A percentile compares a stretch with the other conserved stretches of the same genome.
Conservation (phyloP, 2,329 filamentous ascomycete species). For the Esteya vermicola region DNA sequence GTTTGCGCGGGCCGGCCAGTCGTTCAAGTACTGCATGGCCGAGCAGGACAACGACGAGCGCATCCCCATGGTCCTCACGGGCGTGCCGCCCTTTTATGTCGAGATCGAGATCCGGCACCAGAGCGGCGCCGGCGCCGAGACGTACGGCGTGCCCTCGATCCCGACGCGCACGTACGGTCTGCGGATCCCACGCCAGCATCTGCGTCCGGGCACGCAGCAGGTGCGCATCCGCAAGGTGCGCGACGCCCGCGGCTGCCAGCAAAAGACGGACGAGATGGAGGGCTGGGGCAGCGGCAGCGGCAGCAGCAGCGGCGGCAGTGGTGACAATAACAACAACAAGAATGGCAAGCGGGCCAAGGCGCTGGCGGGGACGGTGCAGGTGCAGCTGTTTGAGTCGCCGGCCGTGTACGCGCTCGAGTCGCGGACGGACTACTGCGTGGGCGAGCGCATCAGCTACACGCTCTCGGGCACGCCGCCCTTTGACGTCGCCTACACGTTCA, state of each 20-base stretch:
- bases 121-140: conserved; percentile 57
- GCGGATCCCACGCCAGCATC: conserved; percentile 67
- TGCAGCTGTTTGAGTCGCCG: conserved; percentile 86
- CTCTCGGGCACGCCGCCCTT: conserved; percentile 86
- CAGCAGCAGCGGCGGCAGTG: conserved; percentile 46
- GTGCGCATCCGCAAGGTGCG: conserved; percentile 82
- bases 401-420: conserved; percentile 80
- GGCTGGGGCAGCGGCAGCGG: conserved; percentile 21
- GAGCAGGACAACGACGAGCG: conserved; percentile 70
- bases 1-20: conserved; percentile 77
- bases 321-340: no score
- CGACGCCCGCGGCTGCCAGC: conserved; percentile 75
- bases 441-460: conserved; percentile 84
- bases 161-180: conserved; percentile 61
- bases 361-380: conserved; percentile 55
- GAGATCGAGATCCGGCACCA: conserved; percentile 92
- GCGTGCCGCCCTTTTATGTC: conserved; percentile 73
- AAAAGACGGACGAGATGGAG: conserved; percentile 27
- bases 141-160: conserved; percentile 70
- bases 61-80: conserved; percentile 75
- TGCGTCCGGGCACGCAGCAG: conserved; percentile 80
- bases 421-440: conserved; percentile 81
- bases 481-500: conserved; percentile 83
- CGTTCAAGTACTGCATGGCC: conserved; percentile 88
- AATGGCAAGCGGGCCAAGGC: no score